Conservation (phyloP, 2,329 filamentous ascomycete species). For the Phyllosticta citrichinensis region DNA sequence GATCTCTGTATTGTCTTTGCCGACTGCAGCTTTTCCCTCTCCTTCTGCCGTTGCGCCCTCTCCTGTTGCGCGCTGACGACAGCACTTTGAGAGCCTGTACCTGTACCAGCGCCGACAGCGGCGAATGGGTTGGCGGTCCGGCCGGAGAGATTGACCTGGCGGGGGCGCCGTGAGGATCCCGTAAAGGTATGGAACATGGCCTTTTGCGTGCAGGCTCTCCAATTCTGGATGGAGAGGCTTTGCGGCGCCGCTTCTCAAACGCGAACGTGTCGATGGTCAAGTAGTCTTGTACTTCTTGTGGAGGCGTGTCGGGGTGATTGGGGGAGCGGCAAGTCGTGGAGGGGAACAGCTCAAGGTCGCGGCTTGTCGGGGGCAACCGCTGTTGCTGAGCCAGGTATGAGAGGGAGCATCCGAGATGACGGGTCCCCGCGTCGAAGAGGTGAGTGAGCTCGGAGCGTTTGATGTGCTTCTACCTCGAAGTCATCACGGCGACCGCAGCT, state of each 20-base stretch:
- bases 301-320: not conserved
- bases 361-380: not conserved
- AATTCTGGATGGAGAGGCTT: not conserved
- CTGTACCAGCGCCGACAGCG: slow-evolving; percentile 45
- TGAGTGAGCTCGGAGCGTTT: not conserved
- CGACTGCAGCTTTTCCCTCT: slow-evolving; percentile 67
- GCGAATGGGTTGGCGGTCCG: slow-evolving; percentile 72
- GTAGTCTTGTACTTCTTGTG: not conserved
- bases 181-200: slow-evolving; percentile 87
- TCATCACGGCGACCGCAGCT: not conserved
- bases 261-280: not conserved
- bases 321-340: not conserved
- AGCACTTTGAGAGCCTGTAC: slow-evolving; percentile 54
- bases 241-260: not conserved
- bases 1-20: slow-evolving; percentile 63
- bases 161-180: slow-evolving; percentile 70
- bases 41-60: slow-evolving; percentile 66
- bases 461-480: not conserved
- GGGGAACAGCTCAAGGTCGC: not conserved
- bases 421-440: not conserved
- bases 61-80: slow-evolving; percentile 83
- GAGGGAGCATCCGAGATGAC: not conserved
- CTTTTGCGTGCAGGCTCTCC: not conserved
- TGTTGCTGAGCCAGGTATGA: not conserved
- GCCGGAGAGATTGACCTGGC: slow-evolving; percentile 90